Conservation (phyloP, 2,329 filamentous ascomycete genomes). For the Tolypocladium pustulatum region DNA sequence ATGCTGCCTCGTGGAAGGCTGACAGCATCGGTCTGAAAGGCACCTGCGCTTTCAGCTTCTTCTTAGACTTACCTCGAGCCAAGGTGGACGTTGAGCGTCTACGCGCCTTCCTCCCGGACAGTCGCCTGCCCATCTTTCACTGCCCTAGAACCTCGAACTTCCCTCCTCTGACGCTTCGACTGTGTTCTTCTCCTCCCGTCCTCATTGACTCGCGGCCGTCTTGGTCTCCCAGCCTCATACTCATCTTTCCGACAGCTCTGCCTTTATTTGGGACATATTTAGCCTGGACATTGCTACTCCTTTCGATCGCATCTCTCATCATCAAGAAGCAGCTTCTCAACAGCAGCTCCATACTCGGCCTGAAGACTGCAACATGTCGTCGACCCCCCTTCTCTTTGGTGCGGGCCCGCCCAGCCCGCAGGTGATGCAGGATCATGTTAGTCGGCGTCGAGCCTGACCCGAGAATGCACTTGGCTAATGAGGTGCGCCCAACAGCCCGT, state of each 20-base stretch:
- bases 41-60: background rate
- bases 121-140: background rate
- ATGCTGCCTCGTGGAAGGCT: background rate
- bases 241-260: background rate
- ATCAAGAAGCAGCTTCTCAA: background rate
- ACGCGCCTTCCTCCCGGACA: background rate
- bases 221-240: background rate
- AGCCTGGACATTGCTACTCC: slow-evolving; percentile 3
- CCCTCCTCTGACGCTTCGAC: too few relatives aligned
- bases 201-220: background rate
- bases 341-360: background rate
- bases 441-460: background rate
- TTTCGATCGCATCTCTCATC: slow-evolving; percentile 1
- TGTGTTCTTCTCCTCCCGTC: background rate
- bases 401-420: slow-evolving; percentile 19
- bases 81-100: background rate
- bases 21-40: too few relatives aligned
- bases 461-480: slow-evolving; percentile 5
- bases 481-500: slow-evolving; percentile 28
- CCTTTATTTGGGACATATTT: background rate
- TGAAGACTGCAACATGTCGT: slow-evolving; percentile 17
- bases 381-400: slow-evolving; percentile 22
- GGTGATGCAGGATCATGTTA: slow-evolving; percentile 25
- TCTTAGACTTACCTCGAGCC: background rate
- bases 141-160: too few relatives aligned